Base-by-base conservation (phyloP, 257 asterid species). In the Coffea canephora region DNA sequence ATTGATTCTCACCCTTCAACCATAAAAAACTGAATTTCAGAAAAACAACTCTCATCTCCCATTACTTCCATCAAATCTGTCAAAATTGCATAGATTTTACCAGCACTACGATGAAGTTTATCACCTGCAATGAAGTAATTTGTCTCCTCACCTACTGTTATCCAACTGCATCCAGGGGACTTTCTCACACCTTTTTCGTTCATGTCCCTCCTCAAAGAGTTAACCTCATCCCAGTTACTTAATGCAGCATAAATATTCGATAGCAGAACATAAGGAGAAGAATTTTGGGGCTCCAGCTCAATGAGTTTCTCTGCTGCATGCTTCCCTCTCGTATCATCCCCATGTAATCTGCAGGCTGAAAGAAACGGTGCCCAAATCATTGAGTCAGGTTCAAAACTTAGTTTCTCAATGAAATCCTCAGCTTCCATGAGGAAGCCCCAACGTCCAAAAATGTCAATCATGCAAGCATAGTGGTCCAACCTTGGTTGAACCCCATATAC, bases 361-460 rank as follows among this genome's bases (percentile, higher is more conserved):
- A 95, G 97, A 88, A 82, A 93, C n/a, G 96, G 79, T 54, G 91
- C 79, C 99, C 97, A 95, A 76, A 95, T 85, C 94, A 84, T 95
- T 16, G 97, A 85, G 82, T 89, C 91, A 9, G 94, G 91, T 87
- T 90, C 91, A 52, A 84, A 78, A 62, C 84, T 89, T 82, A 95
- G 67, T 48, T 79, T 78, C 23, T 88, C 78, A 46, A 95, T 93
- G 74, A 95, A 93, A 50, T 83, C 86, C 85, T 93, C 98, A 0
- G 98, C 99, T 83, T 90, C 97, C 39, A 66, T 75, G 15, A 93
- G 94, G 79, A 78, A 90, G 34, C 99, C 99, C 97, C 96, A 92
- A 16, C 99, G 91, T 71, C 98, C 98, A 31, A 84, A 85, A 74
- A 93, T 91, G 88, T 95, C 99, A 31, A 95, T 75, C 97, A 95